These are phyloP conservation scores for Cyathus striatus DNA, from an alignment of 768 basidiomycete species.

Conservation along the genomic window DNA sequence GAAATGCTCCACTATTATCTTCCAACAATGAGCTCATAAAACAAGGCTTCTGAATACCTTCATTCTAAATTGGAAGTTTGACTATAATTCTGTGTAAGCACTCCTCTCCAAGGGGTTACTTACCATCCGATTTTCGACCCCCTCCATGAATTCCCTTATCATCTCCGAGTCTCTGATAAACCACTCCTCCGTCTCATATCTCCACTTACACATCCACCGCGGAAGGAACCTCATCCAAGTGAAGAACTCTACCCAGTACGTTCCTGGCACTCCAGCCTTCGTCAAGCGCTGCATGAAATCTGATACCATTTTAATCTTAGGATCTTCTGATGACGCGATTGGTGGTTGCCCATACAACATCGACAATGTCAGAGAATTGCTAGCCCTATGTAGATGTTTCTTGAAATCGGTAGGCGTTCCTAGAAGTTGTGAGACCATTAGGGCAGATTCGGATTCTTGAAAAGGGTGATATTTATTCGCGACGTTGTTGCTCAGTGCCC, in stretches of 20 bases:
- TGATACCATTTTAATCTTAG: not conserved
- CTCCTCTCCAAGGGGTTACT: not conserved
- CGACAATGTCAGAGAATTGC: too few relatives aligned
- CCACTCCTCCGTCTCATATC: not conserved
- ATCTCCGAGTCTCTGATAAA: not conserved
- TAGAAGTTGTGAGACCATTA: too few relatives aligned
- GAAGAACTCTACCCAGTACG: not conserved
- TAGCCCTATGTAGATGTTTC: not conserved
- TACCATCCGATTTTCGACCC: not conserved
- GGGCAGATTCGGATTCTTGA: too few relatives aligned
- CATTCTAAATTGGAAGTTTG: not conserved
- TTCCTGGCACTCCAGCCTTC: not conserved
- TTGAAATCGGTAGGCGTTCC: too few relatives aligned
- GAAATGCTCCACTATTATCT: not conserved
- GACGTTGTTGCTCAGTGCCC: not conserved
- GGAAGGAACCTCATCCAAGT: not conserved
- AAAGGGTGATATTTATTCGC: not conserved
- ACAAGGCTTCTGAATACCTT: not conserved
- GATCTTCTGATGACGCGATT: not conserved
- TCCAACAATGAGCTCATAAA: not conserved
- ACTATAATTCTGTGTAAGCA: not conserved
- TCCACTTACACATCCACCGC: not conserved
- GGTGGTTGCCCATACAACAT: too few relatives aligned
- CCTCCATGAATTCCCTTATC: not conserved
- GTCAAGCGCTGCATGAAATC: not conserved